Evolutionary conservation across 1,139 yeast species (phyloP).

Genomic region (Hyphopichia buzzinii): DNA sequence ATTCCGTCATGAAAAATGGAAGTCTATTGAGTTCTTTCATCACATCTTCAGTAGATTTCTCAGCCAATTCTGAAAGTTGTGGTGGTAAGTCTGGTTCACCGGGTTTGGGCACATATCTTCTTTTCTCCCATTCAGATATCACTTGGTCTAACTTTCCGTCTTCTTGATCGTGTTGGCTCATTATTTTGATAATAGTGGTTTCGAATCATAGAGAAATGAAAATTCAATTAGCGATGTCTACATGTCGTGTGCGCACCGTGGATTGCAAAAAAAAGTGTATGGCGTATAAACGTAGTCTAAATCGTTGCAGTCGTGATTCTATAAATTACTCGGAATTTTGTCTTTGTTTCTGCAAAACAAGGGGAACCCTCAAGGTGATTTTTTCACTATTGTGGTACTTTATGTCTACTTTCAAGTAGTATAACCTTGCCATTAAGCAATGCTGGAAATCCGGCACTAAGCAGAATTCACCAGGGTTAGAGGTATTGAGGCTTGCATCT

Average conservation of each 20-base stretch:
- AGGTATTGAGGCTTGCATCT: slow-evolving; percentile 10
- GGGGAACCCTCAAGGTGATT: slow-evolving; percentile 31
- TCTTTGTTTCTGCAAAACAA: slow-evolving; percentile 17
- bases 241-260: not conserved
- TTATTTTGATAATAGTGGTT: too few relatives aligned
- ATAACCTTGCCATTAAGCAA: slow-evolving; percentile 34
- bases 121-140: slow-evolving; percentile 52
- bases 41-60: slow-evolving; percentile 73
- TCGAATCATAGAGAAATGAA: not conserved
- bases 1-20: slow-evolving; percentile 92
- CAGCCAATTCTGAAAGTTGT: slow-evolving; percentile 64
- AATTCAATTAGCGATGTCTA: not conserved
- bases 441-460: slow-evolving; percentile 40
- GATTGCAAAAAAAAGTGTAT: not conserved
- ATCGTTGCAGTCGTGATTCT: not conserved
- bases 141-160: slow-evolving; percentile 13
- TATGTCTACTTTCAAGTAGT: slow-evolving; percentile 31
- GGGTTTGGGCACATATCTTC: slow-evolving; percentile 64
- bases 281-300: not conserved
- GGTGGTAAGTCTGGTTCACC: slow-evolving; percentile 86
- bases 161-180: too few relatives aligned
- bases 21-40: slow-evolving; percentile 75
- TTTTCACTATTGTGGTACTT: slow-evolving; percentile 28
- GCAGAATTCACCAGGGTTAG: slow-evolving; percentile 20
- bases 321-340: not conserved